Evolutionary conservation across 768 basidiomycete genomes (phyloP).

Genomic region (Suillus weaverae): DNA sequence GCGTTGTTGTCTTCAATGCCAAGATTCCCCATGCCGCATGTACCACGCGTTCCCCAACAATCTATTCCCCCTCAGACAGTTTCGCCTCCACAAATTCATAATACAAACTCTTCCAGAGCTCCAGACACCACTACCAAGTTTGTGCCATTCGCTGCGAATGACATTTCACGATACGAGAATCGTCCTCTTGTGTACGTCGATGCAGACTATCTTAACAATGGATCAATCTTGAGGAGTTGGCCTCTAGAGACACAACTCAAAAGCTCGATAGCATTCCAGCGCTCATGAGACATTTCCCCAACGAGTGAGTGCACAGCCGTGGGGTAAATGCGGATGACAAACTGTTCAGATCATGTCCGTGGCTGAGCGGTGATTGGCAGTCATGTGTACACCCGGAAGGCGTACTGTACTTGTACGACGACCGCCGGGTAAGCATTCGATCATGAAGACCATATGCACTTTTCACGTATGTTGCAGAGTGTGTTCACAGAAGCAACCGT

Average conservation of each 20-base stretch:
- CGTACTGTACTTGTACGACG: not conserved
- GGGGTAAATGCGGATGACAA: not conserved
- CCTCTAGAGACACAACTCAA: not conserved
- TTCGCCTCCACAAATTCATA: not conserved
- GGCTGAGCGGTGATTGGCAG: not conserved
- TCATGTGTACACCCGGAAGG: not conserved
- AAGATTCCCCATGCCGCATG: not conserved
- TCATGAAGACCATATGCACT: not conserved
- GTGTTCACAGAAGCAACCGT: not conserved
- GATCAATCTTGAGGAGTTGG: not conserved
- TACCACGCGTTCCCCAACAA: not conserved
- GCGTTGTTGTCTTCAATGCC: not conserved
- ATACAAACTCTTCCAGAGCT: not conserved
- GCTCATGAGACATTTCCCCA: not conserved
- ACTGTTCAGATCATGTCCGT: not conserved
- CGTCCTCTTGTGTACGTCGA: not conserved
- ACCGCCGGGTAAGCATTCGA: not conserved
- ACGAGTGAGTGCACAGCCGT: not conserved
- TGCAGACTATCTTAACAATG: not conserved
- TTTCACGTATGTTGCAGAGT: not conserved
- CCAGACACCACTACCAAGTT: not conserved
- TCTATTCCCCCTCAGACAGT: not conserved
- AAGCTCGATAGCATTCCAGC: not conserved
- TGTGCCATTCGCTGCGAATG: not conserved
- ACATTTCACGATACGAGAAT: not conserved